Conservation (phyloP, 108 stramenopile species). For the Asterionellopsis glacialis region DNA sequence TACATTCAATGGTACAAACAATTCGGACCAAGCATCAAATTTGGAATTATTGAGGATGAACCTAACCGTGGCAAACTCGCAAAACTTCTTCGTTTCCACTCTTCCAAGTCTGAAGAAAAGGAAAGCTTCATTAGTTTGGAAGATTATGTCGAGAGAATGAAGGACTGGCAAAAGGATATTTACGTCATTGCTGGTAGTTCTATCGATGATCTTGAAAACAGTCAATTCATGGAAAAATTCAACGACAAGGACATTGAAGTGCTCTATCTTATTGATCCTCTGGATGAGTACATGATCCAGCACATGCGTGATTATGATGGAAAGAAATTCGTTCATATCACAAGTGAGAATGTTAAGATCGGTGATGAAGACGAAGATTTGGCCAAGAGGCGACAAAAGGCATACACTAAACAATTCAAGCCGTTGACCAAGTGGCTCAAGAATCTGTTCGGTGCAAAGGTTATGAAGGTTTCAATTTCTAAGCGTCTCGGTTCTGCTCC, state of each 20-base stretch:
- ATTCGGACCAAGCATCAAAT: constrained; percentile 92
- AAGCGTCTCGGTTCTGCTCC: constrained; percentile 89
- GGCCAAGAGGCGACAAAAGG: constrained; percentile 86
- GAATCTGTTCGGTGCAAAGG: constrained; percentile 81
- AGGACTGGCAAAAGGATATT: constrained; percentile 98
- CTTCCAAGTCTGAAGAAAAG: constrained; percentile 71
- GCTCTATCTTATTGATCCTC: constrained; percentile 89
- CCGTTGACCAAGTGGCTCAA: constrained; percentile 96
- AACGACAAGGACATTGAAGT: constrained; percentile 94
- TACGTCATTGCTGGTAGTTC: constrained; percentile 92
- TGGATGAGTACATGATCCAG: constrained; percentile 93
- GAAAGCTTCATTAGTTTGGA: constrained; percentile 62
- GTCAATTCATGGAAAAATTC: constrained; percentile 92
- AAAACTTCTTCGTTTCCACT: constrained; percentile 95
- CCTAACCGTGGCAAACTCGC: constrained; percentile 89
- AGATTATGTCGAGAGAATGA: constrained; percentile 92
- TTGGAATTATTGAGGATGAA: constrained; percentile 96
- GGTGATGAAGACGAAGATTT: constrained; percentile 95
- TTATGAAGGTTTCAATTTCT: constrained; percentile 87
- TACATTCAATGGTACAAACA: constrained; percentile 96
- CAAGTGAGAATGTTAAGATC: constrained; percentile 96
- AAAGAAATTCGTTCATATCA: constrained; percentile 86
- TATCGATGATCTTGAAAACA: constrained; percentile 76
- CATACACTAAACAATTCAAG: constrained; percentile 93
- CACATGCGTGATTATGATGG: constrained; percentile 76